Percentiles rank a stretch among this genome's conserved stretches.
Conservation (phyloP, 371 early-diverging fungal genomes). For the Blastocladiella emersonii region DNA sequence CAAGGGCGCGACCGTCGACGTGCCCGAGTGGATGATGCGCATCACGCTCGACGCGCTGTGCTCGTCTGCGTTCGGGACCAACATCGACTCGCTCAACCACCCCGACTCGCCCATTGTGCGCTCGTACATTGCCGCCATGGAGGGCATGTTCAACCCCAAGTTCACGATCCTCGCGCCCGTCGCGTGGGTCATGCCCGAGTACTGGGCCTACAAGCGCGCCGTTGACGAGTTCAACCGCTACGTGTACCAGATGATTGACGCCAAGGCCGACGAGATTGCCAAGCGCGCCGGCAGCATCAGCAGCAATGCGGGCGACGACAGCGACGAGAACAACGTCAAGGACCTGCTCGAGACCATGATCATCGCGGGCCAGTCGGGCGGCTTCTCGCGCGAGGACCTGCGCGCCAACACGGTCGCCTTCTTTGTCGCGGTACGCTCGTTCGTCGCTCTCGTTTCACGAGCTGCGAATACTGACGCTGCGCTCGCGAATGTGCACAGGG, state of each 20-base stretch:
- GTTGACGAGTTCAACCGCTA: not conserved
- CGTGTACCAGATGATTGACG: not conserved
- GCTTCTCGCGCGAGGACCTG: not conserved
- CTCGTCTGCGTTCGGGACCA: not conserved
- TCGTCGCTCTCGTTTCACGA: not conserved
- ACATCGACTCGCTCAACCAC: not conserved
- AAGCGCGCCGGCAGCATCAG: not conserved
- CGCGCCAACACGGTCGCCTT: not conserved
- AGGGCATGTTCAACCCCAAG: not conserved
- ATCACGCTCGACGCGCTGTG: slow-evolving; percentile 3
- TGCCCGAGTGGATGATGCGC: slow-evolving; percentile 2
- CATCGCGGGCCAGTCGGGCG: not conserved
- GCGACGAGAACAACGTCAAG: not conserved
- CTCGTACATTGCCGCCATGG: not conserved
- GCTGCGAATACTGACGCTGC: not conserved
- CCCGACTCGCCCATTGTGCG: not conserved
- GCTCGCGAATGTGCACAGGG: not conserved
- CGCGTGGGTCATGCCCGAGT: not conserved
- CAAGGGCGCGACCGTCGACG: not conserved
- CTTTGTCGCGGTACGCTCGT: slow-evolving; percentile 4
- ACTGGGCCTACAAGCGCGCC: not conserved
- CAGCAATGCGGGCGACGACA: too few relatives aligned
- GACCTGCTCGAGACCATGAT: slow-evolving; percentile 1
- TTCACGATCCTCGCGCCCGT: not conserved
- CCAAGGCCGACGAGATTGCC: not conserved